phyloP scores from a whole-genome alignment of 2,329 filamentous ascomycete species.

The Trichoderma breve region DNA sequence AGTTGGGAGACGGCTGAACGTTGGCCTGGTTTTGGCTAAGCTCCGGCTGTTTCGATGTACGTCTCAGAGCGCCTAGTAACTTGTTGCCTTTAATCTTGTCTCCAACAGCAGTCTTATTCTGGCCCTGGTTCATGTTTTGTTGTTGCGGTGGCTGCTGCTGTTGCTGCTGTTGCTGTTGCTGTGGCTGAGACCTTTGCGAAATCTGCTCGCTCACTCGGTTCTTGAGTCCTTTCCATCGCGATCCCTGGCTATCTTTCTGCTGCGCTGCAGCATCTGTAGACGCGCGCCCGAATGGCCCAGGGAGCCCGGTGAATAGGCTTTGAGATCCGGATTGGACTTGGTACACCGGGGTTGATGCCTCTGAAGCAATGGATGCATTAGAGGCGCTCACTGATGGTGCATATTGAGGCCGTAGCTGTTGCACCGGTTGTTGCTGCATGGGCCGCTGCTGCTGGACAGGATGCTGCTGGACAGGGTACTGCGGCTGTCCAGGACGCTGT shows the following conservation, averaged over 20 bases:
- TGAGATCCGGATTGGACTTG: not conserved
- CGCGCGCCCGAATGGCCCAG: not conserved
- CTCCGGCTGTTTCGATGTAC: constrained; percentile 28
- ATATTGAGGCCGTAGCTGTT: not conserved
- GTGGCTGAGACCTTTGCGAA: constrained; percentile 17
- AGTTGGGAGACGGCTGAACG: not conserved
- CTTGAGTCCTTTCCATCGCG: constrained; percentile 36
- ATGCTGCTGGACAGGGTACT: not conserved
- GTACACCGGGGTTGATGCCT: not conserved
- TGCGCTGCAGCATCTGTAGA: not conserved
- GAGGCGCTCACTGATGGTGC: constrained; percentile 1
- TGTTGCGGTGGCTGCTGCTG: not conserved
- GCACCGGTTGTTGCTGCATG: not conserved
- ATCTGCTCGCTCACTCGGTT: constrained; percentile 35
- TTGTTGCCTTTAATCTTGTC: constrained; percentile 26
- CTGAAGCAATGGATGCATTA: constrained; percentile 2
- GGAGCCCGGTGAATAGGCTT: not conserved
- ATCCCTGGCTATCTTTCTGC: constrained; percentile 27
- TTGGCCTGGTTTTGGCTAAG: not conserved
- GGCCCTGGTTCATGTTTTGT: constrained; percentile 6
- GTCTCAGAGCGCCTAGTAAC: constrained; percentile 34
- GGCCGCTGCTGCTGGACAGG: not conserved
- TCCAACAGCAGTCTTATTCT: constrained; percentile 14
- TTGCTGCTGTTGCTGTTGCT: not conserved
- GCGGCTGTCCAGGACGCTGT: not conserved